Conservation (phyloP, 139 green algal species). For the Closterium sp. region DNA sequence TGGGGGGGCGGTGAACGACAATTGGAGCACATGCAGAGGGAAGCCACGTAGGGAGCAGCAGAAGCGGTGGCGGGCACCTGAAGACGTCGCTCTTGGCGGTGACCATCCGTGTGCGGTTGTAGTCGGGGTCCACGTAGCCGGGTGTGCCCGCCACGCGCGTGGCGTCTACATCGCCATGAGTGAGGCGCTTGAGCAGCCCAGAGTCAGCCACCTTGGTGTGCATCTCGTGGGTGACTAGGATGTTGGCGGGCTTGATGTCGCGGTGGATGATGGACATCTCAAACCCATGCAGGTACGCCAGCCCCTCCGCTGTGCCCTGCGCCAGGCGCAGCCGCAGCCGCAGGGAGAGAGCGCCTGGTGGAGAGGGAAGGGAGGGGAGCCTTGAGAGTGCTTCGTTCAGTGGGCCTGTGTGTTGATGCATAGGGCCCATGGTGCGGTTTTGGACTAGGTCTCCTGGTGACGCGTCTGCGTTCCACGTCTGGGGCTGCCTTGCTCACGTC, state of each 20-base stretch:
- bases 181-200: neutral
- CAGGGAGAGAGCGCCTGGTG: neutral
- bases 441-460: too few species aligned
- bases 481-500: too few species aligned
- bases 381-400: neutral
- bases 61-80: neutral
- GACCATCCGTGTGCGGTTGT: neutral
- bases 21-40: neutral
- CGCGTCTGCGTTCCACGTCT: too few species aligned
- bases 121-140: neutral
- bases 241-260: conserved; percentile 97
- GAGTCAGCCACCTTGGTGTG: neutral
- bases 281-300: neutral
- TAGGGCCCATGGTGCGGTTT: too few species aligned
- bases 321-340: neutral
- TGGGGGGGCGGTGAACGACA: neutral
- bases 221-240: conserved; percentile 40
- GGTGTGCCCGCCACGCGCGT: neutral
- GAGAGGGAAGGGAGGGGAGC: neutral
- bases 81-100: neutral
- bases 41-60: neutral
- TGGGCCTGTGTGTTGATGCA: too few species aligned
- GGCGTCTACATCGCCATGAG: neutral
- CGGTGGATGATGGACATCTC: conserved; percentile 68
- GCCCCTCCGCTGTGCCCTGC: neutral